Evolutionary conservation across 1,139 yeast species (phyloP).

Genomic region (Lodderomyces orthopsilosis): DNA sequence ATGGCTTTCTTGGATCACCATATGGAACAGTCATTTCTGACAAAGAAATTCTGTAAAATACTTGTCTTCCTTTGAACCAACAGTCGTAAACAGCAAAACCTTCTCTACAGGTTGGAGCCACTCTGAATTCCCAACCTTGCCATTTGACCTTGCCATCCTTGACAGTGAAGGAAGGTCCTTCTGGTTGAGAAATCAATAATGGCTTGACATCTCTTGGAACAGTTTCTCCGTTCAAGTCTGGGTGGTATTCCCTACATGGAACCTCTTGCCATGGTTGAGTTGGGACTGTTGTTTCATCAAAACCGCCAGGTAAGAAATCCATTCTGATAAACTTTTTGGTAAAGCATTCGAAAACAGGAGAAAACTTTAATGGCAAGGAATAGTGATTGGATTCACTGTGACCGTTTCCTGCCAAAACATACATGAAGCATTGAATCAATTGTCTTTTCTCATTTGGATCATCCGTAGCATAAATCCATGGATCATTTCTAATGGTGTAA

Average conservation of each 20-base stretch:
- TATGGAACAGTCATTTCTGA: conserved; percentile 93
- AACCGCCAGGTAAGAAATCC: conserved; percentile 75
- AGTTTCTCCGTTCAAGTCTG: conserved; percentile 63
- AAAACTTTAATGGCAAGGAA: conserved; percentile 77
- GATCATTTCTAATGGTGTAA: conserved; percentile 63
- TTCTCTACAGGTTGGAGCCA: conserved; percentile 74
- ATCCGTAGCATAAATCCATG: conserved; percentile 90
- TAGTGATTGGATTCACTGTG: conserved; percentile 83
- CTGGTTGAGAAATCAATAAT: conserved; percentile 73
- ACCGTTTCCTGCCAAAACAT: conserved; percentile 63
- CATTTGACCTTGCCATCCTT: conserved; percentile 66
- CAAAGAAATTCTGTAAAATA: conserved; percentile 73
- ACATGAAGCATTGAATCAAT: conserved; percentile 74
- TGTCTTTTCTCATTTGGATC: conserved; percentile 57
- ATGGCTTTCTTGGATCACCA: conserved; percentile 88
- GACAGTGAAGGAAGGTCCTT: conserved; percentile 76
- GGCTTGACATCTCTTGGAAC: conserved; percentile 66
- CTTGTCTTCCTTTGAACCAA: conserved; percentile 76
- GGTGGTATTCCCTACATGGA: conserved; percentile 68
- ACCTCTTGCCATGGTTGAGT: conserved; percentile 62
- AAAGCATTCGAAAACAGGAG: conserved; percentile 75
- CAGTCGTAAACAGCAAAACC: conserved; percentile 80
- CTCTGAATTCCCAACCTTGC: conserved; percentile 92
- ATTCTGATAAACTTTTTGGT: conserved; percentile 67
- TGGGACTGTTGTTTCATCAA: conserved; percentile 59